Evolutionary conservation across 73 alveolate species (phyloP), one percentile per base, ranked within the genome.

Genomic region (Blepharisma stoltei): DNA sequence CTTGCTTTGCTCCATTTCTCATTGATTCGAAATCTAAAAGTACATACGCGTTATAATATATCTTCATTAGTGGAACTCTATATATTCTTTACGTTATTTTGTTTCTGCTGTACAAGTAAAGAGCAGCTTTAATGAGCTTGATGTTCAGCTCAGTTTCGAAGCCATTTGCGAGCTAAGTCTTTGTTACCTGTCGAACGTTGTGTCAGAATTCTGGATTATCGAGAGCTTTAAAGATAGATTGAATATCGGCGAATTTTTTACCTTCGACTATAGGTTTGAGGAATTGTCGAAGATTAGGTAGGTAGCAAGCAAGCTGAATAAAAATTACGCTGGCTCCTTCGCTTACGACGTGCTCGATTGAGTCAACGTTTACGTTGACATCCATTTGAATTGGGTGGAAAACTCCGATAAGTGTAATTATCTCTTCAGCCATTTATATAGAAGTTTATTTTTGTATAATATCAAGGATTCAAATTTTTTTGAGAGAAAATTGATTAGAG

Each of bases 121-220:
- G 4, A n/a, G 46, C 73, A 18, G 73, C 45, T 60, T 60, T 60
- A 5, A 60, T 60, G 2, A 60, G 73, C 2, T 8, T 9, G 18
- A 60, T 18, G 5, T 60, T 60, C 23, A 38, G 14, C 45, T 14
- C 37, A 20, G 73, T 60, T 60, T 60, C 73, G 46, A 60, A 60
- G 23, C 73, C 73, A 38, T 60, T 60, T 25, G 73, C 73, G 11
- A 60, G 45, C 73, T 60, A 25, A 20, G 14, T 60, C 2, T 18
- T 9, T 25, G 2, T 60, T 60, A 60, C 73, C 45, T 60, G 46
- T 60, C 73, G 73, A 4, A 25, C 46, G 2, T 60, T 60, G 14
- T 14, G 14, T 8, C 14, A 60, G 23, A 60, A 60, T 60, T 25
- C 46, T 14, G 73, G 73, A 47, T 60, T 60, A 25, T 60, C 73